Base-by-base conservation (phyloP, 495 filamentous ascomycete species). In the Xanthoparmelia taractica region DNA sequence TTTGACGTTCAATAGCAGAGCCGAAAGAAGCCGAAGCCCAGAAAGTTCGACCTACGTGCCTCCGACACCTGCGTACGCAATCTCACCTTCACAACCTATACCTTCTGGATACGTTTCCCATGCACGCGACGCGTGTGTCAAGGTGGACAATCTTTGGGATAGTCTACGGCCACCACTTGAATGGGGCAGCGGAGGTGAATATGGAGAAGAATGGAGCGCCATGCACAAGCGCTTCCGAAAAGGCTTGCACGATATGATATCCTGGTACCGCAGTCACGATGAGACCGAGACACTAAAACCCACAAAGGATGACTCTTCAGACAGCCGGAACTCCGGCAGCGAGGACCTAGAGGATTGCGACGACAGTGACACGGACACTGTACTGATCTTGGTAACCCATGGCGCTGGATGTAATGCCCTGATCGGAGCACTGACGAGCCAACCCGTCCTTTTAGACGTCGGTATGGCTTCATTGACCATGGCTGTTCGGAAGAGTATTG, bases 361-460 rank as follows among this genome's bases (percentile, higher is more conserved):
- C 8, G 75, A 78, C 18, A 78, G 82, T 4, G 81, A 86, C 31
- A 76, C 80, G 7, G 90, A 97, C 68, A 81, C 89, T 0, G 84
- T 97, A 10, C 74, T 99, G n/a, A 80, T 99, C 36, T 74, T 99
- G 17, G 90, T 99, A 58, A 96, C 95, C 0, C 94, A 99, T 69
- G 93, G 93, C n/a, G 95, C 95, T 15, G 95, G 92, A 57, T 96
- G 94, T 74, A 99, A 99, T 75, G 95, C 94, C 0, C 74, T 99
- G 56, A 92, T 97, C 57, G 92, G 93, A 8, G 90, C 90, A 7
- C 78, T 99, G 60, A 95, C 90, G 0, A 87, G 92, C 59, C 87
- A 93, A 66, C 91, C 94, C 0, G 89, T 93, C 3, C 80, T 99
- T 11, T 80, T 94, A 57, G 92, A 97, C 71, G 88, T 97, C 20